A percentile compares a stretch with the other conserved stretches of the same genome.
Evolutionary conservation across 2,329 filamentous ascomycete species (phyloP).

Genomic region (Cytospora schulzeri): DNA sequence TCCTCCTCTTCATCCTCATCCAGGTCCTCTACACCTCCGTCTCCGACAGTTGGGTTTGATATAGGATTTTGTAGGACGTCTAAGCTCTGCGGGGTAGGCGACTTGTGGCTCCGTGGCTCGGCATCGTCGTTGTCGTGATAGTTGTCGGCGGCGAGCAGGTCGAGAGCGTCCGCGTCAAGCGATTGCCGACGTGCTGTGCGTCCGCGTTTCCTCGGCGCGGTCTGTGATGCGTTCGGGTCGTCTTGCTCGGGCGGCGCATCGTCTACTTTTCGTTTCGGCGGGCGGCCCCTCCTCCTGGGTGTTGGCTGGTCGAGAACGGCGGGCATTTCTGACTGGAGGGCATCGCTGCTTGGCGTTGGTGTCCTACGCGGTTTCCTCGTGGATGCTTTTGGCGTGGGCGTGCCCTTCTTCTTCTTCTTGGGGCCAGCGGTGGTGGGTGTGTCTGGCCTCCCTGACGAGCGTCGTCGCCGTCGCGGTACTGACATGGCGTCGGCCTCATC

Average conservation of each 20-base stretch:
- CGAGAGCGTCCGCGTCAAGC: conserved; percentile 32
- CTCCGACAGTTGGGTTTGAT: not conserved
- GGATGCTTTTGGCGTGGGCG: conserved; percentile 43
- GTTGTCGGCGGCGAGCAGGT: conserved; percentile 27
- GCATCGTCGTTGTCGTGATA: not conserved
- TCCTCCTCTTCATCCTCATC: conserved; percentile 29
- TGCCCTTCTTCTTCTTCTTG: conserved; percentile 49
- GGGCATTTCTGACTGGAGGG: conserved; percentile 20
- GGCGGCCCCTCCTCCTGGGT: conserved; percentile 35
- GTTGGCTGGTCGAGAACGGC: conserved; percentile 25
- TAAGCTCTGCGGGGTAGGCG: not conserved
- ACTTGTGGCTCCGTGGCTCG: not conserved
- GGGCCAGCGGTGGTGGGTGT: conserved; percentile 49
- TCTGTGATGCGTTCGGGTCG: conserved; percentile 32
- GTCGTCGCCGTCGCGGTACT: conserved; percentile 48
- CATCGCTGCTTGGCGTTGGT: conserved; percentile 19
- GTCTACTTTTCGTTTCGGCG: conserved; percentile 23
- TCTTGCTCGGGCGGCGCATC: conserved; percentile 30
- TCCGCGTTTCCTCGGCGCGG: conserved; percentile 35
- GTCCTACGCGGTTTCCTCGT: conserved; percentile 30
- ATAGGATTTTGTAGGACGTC: not conserved
- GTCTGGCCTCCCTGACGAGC: conserved; percentile 53
- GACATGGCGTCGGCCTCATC: conserved; percentile 39
- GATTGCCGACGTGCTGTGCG: conserved; percentile 35
- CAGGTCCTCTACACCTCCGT: not conserved